phyloP scores from a whole-genome alignment of 805 yeast species.

The Candida berthetii region DNA sequence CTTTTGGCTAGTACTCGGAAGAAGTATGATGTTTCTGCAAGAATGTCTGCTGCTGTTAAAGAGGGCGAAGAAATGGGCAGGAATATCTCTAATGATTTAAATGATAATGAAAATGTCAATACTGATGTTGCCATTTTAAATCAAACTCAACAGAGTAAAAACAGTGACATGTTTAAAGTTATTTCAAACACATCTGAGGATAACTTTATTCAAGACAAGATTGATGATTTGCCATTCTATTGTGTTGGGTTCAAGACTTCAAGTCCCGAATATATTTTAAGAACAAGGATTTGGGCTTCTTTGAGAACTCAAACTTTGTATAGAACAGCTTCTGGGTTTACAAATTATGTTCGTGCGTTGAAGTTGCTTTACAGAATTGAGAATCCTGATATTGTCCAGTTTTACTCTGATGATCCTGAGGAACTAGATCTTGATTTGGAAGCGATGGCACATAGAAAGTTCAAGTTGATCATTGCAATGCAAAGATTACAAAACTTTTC shows the following conservation, averaged over 20 bases:
- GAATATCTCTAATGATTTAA: too few relatives aligned
- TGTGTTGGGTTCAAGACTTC: constrained; percentile 69
- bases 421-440: constrained; percentile 60
- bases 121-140: too few relatives aligned
- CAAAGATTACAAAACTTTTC: constrained; percentile 70
- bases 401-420: constrained; percentile 40
- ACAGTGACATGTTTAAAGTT: not conserved
- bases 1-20: constrained; percentile 17
- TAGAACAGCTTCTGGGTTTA: constrained; percentile 78
- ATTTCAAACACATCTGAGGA: constrained; percentile 25
- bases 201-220: constrained; percentile 30
- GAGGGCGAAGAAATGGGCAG: constrained; percentile 21
- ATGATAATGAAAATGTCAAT: too few relatives aligned
- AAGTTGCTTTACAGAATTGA: constrained; percentile 65
- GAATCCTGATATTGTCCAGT: constrained; percentile 44
- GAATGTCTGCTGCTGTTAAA: constrained; percentile 1
- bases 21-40: constrained; percentile 15
- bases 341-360: constrained; percentile 71
- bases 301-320: constrained; percentile 77
- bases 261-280: constrained; percentile 51
- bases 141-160: too few relatives aligned
- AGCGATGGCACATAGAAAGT: constrained; percentile 73
- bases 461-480: constrained; percentile 79
- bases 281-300: constrained; percentile 88
- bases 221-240: constrained; percentile 62